phyloP scores from a whole-genome alignment of 305 asterid species.

The Andrographis paniculata region DNA sequence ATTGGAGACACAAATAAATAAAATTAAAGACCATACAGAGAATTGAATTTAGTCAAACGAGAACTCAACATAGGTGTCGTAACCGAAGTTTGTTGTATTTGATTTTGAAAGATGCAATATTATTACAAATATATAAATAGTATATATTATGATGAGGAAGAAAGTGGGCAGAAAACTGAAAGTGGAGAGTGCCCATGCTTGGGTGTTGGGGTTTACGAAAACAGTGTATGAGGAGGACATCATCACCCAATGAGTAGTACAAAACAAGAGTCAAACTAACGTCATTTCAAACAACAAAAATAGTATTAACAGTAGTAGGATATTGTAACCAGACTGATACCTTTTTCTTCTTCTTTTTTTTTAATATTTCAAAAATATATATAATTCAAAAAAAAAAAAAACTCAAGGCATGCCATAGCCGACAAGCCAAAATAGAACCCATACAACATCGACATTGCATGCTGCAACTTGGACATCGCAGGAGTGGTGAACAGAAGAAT shows the following conservation, averaged over 20 bases:
- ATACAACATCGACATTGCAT: too few species aligned
- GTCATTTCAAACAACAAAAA: neutral
- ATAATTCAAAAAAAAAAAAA: too few species aligned
- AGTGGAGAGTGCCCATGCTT: conserved; percentile 26
- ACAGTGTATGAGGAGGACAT: conserved; percentile 36
- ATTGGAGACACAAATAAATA: too few species aligned
- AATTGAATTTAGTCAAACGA: conserved; percentile 1
- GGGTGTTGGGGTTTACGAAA: conserved; percentile 31
- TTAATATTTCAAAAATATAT: too few species aligned
- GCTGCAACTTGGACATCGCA: too few species aligned
- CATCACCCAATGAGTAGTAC: conserved; percentile 35
- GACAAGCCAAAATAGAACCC: too few species aligned
- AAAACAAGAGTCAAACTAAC: conserved; percentile 18
- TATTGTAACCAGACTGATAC: too few species aligned
- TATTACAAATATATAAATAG: neutral
- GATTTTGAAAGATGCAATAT: neutral
- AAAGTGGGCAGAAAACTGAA: neutral
- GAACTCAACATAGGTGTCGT: conserved; percentile 12
- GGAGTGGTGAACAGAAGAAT: too few species aligned
- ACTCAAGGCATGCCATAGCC: too few species aligned
- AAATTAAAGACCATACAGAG: neutral
- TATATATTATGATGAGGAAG: too few species aligned
- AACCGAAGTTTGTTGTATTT: conserved; percentile 19
- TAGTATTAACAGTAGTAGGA: neutral
- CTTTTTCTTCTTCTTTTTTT: too few species aligned